A percentile compares a stretch with the other conserved stretches of the same genome.
These are phyloP conservation scores for Ogataea saltuana DNA, from an alignment of 805 yeast species.

Conservation along the genomic window DNA sequence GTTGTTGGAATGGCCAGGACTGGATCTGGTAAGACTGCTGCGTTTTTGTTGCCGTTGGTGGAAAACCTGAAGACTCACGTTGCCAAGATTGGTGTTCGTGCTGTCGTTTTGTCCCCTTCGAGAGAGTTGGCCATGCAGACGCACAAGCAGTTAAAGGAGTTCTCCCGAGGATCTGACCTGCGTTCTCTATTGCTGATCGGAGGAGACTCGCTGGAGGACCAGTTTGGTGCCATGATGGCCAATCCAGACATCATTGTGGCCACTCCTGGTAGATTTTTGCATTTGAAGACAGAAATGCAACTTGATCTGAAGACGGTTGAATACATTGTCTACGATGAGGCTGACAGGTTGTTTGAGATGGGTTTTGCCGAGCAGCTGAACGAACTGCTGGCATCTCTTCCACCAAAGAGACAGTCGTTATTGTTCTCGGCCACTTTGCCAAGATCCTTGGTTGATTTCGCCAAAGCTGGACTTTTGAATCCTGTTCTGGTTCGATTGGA, in stretches of 20 bases:
- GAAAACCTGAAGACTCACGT: constrained; percentile 82
- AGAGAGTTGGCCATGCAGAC: constrained; percentile 97
- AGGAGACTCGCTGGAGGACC: constrained; percentile 98
- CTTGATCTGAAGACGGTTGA: constrained; percentile 81
- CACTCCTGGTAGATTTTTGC: constrained; percentile 96
- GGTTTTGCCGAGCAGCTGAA: constrained; percentile 93
- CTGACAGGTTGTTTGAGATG: constrained; percentile 94
- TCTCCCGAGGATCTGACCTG: constrained; percentile 79
- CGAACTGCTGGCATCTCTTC: constrained; percentile 82
- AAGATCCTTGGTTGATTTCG: constrained; percentile 88
- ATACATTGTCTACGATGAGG: constrained; percentile 94
- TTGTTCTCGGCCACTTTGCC: constrained; percentile 96
- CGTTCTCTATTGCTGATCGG: constrained; percentile 84
- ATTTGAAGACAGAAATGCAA: constrained; percentile 93
- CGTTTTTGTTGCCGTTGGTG: constrained; percentile 86
- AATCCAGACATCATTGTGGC: constrained; percentile 96
- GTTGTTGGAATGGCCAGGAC: constrained; percentile 99
- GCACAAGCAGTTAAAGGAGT: constrained; percentile 82
- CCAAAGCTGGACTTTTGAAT: constrained; percentile 91
- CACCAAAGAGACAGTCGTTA: constrained; percentile 80
- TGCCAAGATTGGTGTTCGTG: constrained; percentile 86
- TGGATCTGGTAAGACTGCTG: constrained; percentile 99
- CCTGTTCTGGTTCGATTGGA: constrained; percentile 93
- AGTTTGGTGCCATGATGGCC: constrained; percentile 86
- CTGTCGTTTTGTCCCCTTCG: constrained; percentile 87